Conservation (phyloP, 1,284 basidiomycete genomes). For the Mixia osmundae region DNA sequence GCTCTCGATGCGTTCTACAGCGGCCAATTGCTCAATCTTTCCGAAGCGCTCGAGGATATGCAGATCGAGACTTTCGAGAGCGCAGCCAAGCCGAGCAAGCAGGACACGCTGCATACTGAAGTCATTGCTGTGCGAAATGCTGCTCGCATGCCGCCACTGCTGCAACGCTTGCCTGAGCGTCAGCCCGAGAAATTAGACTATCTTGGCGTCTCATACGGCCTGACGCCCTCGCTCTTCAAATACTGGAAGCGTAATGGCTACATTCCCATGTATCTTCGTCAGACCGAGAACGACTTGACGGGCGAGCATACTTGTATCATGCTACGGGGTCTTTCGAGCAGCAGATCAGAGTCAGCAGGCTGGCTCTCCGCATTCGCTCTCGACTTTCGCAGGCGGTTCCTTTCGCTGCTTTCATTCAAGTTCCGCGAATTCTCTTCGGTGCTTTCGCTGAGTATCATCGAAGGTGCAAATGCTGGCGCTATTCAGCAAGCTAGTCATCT, state of each 20-base stretch:
- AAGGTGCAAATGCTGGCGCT: slow-evolving; percentile 44
- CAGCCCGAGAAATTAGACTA: slow-evolving; percentile 84
- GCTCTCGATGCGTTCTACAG: slow-evolving; percentile 74
- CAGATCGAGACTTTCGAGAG: slow-evolving; percentile 35
- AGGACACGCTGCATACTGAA: slow-evolving; percentile 28
- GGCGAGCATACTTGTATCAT: slow-evolving; percentile 94
- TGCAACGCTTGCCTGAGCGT: slow-evolving; percentile 71
- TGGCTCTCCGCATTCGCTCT: slow-evolving; percentile 81
- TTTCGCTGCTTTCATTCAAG: slow-evolving; percentile 70
- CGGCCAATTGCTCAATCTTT: slow-evolving; percentile 74
- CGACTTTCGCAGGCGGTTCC: slow-evolving; percentile 78
- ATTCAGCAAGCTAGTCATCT: slow-evolving; percentile 25
- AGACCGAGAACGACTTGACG: slow-evolving; percentile 81
- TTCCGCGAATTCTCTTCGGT: slow-evolving; percentile 82
- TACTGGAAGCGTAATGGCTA: slow-evolving; percentile 95
- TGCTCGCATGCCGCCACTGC: slow-evolving; percentile 67
- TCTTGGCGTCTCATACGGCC: slow-evolving; percentile 84
- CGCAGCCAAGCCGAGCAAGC: slow-evolving; percentile 35
- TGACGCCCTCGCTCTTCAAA: slow-evolving; percentile 67
- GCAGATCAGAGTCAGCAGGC: slow-evolving; percentile 28
- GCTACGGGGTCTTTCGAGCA: slow-evolving; percentile 48
- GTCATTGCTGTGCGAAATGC: slow-evolving; percentile 44
- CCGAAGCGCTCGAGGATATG: slow-evolving; percentile 38
- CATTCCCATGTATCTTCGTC: slow-evolving; percentile 74
- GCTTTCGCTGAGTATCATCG: slow-evolving; percentile 64